Percentiles rank a stretch among this genome's conserved stretches.
Evolutionary conservation across 208 protist species (phyloP).

Genomic region (Leishmania lainsoni): DNA sequence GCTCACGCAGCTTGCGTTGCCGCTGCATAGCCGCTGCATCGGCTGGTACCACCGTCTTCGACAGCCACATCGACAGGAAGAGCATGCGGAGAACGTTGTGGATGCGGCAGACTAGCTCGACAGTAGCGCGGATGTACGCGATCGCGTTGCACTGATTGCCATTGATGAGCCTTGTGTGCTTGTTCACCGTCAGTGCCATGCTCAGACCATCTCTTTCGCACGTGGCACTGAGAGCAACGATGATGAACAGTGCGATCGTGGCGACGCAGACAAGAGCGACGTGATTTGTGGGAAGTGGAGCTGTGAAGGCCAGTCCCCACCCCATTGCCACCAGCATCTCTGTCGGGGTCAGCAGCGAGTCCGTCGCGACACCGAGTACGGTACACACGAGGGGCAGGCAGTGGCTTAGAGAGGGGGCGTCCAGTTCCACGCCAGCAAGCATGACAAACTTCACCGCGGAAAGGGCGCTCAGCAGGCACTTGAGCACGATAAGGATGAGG

Average conservation of each 20-base stretch:
- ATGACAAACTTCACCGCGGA: conserved; percentile 32
- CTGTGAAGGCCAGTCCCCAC: conserved; percentile 61
- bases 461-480: conserved; percentile 42
- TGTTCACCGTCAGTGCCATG: conserved; percentile 35
- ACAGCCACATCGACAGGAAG: conserved; percentile 26
- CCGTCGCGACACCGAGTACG: conserved; percentile 30
- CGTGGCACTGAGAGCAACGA: conserved; percentile 32
- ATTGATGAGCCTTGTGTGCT: conserved; percentile 6
- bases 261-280: conserved; percentile 36
- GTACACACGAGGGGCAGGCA: conserved; percentile 27
- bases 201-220: conserved; percentile 20
- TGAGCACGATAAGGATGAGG: conserved; percentile 34
- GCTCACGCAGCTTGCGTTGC: conserved; percentile 17
- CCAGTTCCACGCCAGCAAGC: conserved; percentile 5
- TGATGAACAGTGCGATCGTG: conserved; percentile 39
- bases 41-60: conserved; percentile 27
- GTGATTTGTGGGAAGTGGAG: conserved; percentile 29
- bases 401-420: not conserved
- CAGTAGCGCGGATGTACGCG: conserved; percentile 22
- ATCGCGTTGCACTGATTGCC: conserved; percentile 18
- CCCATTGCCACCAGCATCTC: conserved; percentile 62
- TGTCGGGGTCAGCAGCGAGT: conserved; percentile 38
- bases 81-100: conserved; percentile 46
- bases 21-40: conserved; percentile 25
- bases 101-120: conserved; percentile 25